Conservation (phyloP, 306 rosid species). For the Dalbergia cochinchinensis region DNA sequence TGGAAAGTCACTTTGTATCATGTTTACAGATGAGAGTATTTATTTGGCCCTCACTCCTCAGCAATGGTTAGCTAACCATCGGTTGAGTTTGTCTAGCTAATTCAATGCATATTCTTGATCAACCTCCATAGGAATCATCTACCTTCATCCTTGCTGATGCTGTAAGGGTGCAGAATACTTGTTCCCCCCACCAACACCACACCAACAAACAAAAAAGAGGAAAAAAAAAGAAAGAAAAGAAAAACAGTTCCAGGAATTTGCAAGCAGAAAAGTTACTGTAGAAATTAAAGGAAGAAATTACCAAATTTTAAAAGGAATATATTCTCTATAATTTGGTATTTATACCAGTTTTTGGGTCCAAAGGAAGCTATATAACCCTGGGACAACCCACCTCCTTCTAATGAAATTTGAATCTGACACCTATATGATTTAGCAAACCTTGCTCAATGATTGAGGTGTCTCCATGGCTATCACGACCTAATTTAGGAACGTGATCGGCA, state of each 20-base stretch:
- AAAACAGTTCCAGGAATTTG: not conserved
- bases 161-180: not conserved
- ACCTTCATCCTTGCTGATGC: not conserved
- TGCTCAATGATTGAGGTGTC: not conserved
- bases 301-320: conserved; percentile 1
- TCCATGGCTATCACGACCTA: too few species aligned
- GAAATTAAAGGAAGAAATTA: conserved; percentile 11
- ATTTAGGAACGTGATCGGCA: too few species aligned
- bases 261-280: not conserved
- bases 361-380: too few species aligned
- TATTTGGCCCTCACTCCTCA: not conserved
- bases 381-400: too few species aligned
- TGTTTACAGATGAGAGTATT: not conserved
- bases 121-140: too few species aligned
- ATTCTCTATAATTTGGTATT: not conserved
- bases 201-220: not conserved
- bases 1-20: conserved; percentile 2
- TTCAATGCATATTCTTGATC: not conserved
- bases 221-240: too few species aligned
- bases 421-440: not conserved
- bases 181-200: too few species aligned
- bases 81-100: not conserved
- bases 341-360: too few species aligned
- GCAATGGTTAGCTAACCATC: not conserved
- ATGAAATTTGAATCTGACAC: not conserved